Base-by-base conservation (phyloP, 306 rosid genomes). In the Castanospermum australe region DNA sequence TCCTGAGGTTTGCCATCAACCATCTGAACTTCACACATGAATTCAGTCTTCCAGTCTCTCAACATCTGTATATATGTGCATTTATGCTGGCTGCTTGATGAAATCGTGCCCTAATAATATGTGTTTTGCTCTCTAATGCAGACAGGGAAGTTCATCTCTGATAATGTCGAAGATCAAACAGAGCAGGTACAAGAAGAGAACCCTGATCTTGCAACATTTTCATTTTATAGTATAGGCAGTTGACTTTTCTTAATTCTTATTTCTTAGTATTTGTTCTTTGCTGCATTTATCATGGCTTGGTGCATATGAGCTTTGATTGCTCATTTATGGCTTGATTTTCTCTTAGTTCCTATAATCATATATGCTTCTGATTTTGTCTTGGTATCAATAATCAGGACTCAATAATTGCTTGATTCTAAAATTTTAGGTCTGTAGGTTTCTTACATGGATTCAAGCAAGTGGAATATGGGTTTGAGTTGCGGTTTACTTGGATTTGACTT, bases 81-180 rank as follows among this genome's bases (percentile, higher is more conserved):
- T 80, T 67, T 32, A 3, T 51, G 22, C 18, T 36, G 55, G 50
- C 52, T 64, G 28, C 2, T 38, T 24, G 17, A 68, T 78, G 11
- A 71, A 3, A 11, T 8, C 62, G 6, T 39, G 25, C 20, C 8
- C 56, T 84, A 50, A 71, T 48, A 50, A 17, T 75, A 25, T 38
- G 50, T 75, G 44, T 52, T 76, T 76, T 70, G 28, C 52, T 50
- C 20, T 81, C 17, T 18, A 78, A 79, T 81, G 63, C 84, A 94
- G 99, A 90, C 97, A 0, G 99, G 99, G 76, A 92, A 95, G 69
- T 92, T 95, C 52, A 67, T 87, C 64, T 95, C 99, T 0, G 94
- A 91, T 41, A 63, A 82, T 79, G 90, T 95, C 78, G 97, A 90
- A 87, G 97, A 73, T 79, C 98, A 95, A 86, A 91, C 99, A 6